Evolutionary conservation across 2,329 filamentous ascomycete genomes (phyloP).

Genomic region (Phyllosticta citriasiana): DNA sequence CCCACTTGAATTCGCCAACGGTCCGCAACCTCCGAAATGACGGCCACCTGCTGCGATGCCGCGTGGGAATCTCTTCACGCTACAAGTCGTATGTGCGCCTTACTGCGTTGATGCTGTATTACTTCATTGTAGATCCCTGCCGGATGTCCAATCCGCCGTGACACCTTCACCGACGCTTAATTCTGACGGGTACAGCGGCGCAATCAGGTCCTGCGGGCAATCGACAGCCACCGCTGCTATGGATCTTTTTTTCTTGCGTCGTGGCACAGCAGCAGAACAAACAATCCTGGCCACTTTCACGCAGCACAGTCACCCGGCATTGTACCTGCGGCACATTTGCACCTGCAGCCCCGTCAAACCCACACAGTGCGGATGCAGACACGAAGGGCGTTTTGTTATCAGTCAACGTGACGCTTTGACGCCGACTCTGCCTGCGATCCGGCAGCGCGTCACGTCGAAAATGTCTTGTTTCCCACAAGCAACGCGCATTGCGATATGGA

Average conservation of each 20-base stretch:
- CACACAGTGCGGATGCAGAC: not conserved
- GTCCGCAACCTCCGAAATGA: not conserved
- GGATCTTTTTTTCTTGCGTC: not conserved
- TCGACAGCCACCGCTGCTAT: not conserved
- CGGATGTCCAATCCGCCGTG: not conserved
- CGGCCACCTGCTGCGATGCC: not conserved
- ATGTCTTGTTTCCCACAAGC: not conserved
- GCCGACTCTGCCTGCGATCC: too few species aligned
- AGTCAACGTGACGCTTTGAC: not conserved
- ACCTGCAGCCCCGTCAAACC: not conserved
- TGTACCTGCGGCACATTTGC: not conserved
- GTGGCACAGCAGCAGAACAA: not conserved
- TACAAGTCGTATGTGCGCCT: not conserved
- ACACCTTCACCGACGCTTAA: not conserved
- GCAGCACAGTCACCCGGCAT: not conserved
- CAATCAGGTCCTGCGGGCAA: not conserved
- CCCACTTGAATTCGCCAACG: constrained; percentile 5
- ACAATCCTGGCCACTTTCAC: not conserved
- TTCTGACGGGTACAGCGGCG: not conserved
- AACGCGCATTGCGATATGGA: not conserved
- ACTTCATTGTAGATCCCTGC: not conserved
- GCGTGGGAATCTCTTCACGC: not conserved
- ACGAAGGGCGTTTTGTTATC: not conserved
- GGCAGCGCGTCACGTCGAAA: not conserved
- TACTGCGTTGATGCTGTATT: not conserved